phyloP scores from a whole-genome alignment of 352 stramenopile species.

The Phytophthora brassicae region DNA sequence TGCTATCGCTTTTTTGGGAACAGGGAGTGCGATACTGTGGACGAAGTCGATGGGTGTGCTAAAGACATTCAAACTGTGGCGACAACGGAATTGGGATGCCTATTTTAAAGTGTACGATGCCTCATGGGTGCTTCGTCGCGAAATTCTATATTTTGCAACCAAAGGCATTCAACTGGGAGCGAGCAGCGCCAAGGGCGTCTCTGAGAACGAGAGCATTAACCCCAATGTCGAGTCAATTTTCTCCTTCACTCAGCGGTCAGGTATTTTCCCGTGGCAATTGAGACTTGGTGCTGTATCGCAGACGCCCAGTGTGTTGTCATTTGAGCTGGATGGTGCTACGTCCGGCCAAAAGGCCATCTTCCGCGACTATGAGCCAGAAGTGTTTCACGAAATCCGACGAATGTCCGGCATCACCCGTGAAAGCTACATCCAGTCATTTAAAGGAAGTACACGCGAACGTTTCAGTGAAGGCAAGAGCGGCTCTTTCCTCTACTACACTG shows the following conservation, averaged over 20 bases:
- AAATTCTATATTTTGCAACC: constrained; percentile 85
- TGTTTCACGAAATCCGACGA: constrained; percentile 79
- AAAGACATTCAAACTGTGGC: constrained; percentile 74
- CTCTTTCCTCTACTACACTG: constrained; percentile 90
- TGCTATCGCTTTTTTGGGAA: constrained; percentile 64
- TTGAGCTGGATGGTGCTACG: constrained; percentile 68
- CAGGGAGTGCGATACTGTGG: constrained; percentile 69
- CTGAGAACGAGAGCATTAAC: constrained; percentile 35
- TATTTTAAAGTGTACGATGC: constrained; percentile 87
- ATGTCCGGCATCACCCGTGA: constrained; percentile 81
- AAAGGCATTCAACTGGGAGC: constrained; percentile 72
- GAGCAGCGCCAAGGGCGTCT: constrained; percentile 35
- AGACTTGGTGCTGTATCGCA: constrained; percentile 49
- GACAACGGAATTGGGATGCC: constrained; percentile 80
- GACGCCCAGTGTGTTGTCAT: constrained; percentile 58
- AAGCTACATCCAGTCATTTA: constrained; percentile 78
- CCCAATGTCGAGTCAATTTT: constrained; percentile 58
- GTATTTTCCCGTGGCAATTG: constrained; percentile 68
- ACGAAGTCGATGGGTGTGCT: constrained; percentile 59
- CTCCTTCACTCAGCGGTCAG: constrained; percentile 62
- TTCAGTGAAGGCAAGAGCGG: constrained; percentile 90
- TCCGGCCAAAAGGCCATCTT: constrained; percentile 74
- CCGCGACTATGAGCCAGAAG: constrained; percentile 79
- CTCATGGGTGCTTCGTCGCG: constrained; percentile 77
- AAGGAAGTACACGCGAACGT: constrained; percentile 77